Conservation (phyloP, 768 basidiomycete species). For the Psilocybe cubensis region DNA sequence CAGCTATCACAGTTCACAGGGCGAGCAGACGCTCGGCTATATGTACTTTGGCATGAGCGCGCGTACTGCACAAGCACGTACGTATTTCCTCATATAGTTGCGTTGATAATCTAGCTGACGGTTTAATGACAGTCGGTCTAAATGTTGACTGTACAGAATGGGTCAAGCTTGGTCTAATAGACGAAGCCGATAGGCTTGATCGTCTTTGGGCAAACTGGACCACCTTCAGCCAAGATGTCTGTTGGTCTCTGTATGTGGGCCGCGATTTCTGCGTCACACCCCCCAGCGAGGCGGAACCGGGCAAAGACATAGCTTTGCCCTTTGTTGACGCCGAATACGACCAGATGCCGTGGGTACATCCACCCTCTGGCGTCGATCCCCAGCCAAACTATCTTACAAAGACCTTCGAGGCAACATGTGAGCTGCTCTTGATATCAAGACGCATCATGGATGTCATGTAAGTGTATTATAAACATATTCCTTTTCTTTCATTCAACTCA, state of each 20-base stretch:
- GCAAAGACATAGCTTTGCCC: constrained; percentile 45
- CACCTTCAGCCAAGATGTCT: constrained; percentile 63
- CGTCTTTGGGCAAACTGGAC: constrained; percentile 67
- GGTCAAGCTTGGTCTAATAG: constrained; percentile 56
- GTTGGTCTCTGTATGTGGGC: constrained; percentile 70
- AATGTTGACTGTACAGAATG: constrained; percentile 59
- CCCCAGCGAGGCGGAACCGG: constrained; percentile 32
- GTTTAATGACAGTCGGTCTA: constrained; percentile 48
- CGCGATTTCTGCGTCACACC: constrained; percentile 55
- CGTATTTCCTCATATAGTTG: constrained; percentile 27
- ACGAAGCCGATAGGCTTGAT: constrained; percentile 54
- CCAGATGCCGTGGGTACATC: constrained; percentile 47
- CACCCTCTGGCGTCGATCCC: constrained; percentile 39
- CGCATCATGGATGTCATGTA: constrained; percentile 61
- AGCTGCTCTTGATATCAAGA: constrained; percentile 50
- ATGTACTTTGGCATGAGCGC: constrained; percentile 59
- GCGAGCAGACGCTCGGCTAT: constrained; percentile 51
- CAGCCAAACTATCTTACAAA: constrained; percentile 48
- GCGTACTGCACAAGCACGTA: constrained; percentile 61
- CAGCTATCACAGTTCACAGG: constrained; percentile 49
- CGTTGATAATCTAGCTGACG: background rate
- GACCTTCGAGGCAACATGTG: constrained; percentile 52
- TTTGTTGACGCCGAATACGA: constrained; percentile 55
- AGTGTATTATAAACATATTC: constrained; percentile 20
- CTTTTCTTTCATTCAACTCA: background rate